A percentile compares a stretch with the other conserved stretches of the same genome.
phyloP scores from a whole-genome alignment of 768 basidiomycete genomes.

The Boletus coccyginus region DNA sequence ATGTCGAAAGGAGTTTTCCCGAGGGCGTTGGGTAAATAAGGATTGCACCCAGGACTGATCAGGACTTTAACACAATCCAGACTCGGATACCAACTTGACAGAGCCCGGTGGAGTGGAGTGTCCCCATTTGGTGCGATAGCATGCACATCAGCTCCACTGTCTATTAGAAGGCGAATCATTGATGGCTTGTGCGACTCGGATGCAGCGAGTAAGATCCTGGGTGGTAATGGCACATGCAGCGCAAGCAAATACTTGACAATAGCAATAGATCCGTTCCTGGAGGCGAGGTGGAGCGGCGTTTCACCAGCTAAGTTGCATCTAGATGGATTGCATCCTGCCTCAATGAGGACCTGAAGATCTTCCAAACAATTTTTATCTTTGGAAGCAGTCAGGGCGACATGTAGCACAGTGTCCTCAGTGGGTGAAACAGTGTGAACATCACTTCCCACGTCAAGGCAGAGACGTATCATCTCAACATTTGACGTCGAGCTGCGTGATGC shows the following conservation, averaged over 20 bases:
- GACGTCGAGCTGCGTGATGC: background rate
- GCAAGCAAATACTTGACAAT: background rate
- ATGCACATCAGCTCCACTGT: background rate
- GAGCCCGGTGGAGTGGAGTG: background rate
- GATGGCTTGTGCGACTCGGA: background rate
- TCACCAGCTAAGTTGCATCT: background rate
- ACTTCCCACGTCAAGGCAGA: background rate
- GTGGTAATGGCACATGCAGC: background rate
- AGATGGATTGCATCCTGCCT: conserved; percentile 8
- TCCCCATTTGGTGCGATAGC: background rate
- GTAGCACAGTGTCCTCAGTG: conserved; percentile 2
- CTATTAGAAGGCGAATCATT: background rate
- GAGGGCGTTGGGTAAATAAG: background rate
- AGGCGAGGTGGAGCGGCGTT: background rate
- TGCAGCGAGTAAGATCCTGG: background rate
- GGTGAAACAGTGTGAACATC: background rate
- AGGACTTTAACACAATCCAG: background rate
- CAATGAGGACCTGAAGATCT: background rate
- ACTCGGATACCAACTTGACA: background rate
- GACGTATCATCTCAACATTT: background rate
- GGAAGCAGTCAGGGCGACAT: background rate
- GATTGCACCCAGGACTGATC: background rate
- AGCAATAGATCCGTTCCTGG: background rate
- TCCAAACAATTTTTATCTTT: no score
- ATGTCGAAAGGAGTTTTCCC: background rate